These are phyloP conservation scores for Trichomonas gallinae DNA, from an alignment of 208 protist genomes.

Conservation along the genomic window DNA sequence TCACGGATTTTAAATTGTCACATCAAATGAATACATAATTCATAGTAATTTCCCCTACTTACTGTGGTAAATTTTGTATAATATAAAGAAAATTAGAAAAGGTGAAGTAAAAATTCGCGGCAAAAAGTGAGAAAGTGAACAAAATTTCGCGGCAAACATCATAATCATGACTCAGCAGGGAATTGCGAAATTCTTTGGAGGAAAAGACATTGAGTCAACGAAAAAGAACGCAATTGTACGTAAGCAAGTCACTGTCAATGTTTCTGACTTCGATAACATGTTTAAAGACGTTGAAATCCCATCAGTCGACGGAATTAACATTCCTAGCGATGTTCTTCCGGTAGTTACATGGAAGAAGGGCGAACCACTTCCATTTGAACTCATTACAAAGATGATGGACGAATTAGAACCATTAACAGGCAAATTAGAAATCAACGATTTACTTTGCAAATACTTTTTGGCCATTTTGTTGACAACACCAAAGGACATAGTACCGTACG, in stretches of 20 bases:
- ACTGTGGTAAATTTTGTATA: too few relatives aligned
- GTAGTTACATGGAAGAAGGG: background rate
- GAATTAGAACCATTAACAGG: background rate
- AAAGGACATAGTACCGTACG: background rate
- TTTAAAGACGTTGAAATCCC: background rate
- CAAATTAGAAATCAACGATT: background rate
- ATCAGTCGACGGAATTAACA: background rate
- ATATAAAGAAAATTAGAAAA: too few relatives aligned
- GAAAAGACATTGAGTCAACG: background rate
- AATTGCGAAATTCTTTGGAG: background rate
- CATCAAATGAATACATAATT: too few relatives aligned
- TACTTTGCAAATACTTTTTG: background rate
- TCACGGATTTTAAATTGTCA: too few relatives aligned
- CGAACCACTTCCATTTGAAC: background rate
- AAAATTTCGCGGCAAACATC: too few relatives aligned
- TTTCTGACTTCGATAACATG: background rate
- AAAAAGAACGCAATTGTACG: background rate
- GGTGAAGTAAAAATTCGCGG: too few relatives aligned
- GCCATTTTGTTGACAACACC: background rate
- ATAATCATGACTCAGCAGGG: background rate
- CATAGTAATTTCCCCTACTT: too few relatives aligned
- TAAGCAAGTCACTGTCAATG: background rate
- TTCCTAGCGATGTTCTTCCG: background rate
- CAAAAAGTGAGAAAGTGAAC: too few relatives aligned
- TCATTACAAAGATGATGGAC: background rate